phyloP scores from a whole-genome alignment of 2,329 filamentous ascomycete species.

The Alternaria gaisen region DNA sequence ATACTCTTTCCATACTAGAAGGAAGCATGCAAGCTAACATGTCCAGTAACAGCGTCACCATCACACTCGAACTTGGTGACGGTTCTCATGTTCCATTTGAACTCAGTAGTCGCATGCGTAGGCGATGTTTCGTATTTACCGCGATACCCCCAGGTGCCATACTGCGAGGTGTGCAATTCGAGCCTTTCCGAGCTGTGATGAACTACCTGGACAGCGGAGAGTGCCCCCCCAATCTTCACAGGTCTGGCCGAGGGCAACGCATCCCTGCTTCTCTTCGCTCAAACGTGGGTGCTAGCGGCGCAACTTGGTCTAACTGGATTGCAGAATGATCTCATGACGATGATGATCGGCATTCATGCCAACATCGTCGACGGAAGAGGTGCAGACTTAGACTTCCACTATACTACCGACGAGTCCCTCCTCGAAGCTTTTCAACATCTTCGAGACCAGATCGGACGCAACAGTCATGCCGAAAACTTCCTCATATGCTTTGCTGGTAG shows the following conservation, averaged over 20 bases:
- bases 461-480: conserved; percentile 18
- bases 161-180: neutral
- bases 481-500: conserved; percentile 16
- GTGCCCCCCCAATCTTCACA: neutral
- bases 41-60: too few species aligned
- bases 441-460: neutral
- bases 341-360: conserved; percentile 9
- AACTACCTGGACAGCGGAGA: too few species aligned
- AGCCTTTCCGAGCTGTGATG: too few species aligned
- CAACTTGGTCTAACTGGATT: conserved; percentile 7
- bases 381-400: too few species aligned
- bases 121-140: neutral
- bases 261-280: conserved; percentile 13
- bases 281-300: conserved; percentile 18
- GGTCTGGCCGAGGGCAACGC: neutral
- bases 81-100: neutral
- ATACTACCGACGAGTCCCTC: neutral
- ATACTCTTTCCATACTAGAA: neutral
- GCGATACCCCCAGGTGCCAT: neutral
- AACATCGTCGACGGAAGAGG: too few species aligned
- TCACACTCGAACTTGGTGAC: neutral
- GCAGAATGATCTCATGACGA: conserved; percentile 11
- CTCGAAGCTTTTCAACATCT: neutral
- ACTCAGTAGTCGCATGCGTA: conserved; percentile 3
- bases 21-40: neutral